These are phyloP conservation scores for Ogataea polymorpha DNA, from an alignment of 805 yeast genomes.

Conservation along the genomic window DNA sequence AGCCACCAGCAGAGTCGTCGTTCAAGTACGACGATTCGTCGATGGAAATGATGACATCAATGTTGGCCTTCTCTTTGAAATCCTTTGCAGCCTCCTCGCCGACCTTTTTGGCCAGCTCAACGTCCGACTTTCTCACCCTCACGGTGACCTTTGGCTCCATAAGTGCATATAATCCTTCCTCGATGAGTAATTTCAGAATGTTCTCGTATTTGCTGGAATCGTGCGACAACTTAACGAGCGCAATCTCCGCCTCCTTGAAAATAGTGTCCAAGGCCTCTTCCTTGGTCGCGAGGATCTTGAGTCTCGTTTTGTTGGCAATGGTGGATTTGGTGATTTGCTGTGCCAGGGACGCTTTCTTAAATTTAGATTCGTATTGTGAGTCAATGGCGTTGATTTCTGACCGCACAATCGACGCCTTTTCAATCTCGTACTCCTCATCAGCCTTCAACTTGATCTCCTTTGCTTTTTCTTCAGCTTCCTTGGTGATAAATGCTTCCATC, in stretches of 20 bases:
- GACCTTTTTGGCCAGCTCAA: constrained; percentile 57
- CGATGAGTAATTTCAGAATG: constrained; percentile 71
- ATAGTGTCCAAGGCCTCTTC: constrained; percentile 75
- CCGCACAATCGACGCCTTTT: constrained; percentile 92
- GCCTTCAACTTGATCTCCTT: constrained; percentile 94
- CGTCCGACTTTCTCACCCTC: constrained; percentile 66
- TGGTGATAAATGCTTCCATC: constrained; percentile 98
- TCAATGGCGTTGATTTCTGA: constrained; percentile 89
- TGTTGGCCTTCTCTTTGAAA: constrained; percentile 61
- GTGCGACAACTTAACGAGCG: constrained; percentile 56
- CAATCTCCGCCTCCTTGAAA: constrained; percentile 63
- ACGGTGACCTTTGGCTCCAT: constrained; percentile 68
- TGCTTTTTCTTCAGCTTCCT: constrained; percentile 99
- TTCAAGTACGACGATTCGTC: constrained; percentile 57
- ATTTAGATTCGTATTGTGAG: constrained; percentile 68
- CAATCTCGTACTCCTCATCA: constrained; percentile 98
- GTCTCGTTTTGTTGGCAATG: constrained; percentile 91
- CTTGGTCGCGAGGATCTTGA: constrained; percentile 82
- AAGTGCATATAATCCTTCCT: constrained; percentile 70
- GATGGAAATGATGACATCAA: constrained; percentile 51
- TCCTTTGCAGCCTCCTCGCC: constrained; percentile 56
- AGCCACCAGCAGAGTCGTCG: constrained; percentile 81
- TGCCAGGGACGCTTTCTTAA: constrained; percentile 86
- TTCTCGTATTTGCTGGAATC: constrained; percentile 61
- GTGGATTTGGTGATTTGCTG: constrained; percentile 96